phyloP scores from a whole-genome alignment of 2,329 filamentous ascomycete species.

The Setomelanomma holmii region DNA sequence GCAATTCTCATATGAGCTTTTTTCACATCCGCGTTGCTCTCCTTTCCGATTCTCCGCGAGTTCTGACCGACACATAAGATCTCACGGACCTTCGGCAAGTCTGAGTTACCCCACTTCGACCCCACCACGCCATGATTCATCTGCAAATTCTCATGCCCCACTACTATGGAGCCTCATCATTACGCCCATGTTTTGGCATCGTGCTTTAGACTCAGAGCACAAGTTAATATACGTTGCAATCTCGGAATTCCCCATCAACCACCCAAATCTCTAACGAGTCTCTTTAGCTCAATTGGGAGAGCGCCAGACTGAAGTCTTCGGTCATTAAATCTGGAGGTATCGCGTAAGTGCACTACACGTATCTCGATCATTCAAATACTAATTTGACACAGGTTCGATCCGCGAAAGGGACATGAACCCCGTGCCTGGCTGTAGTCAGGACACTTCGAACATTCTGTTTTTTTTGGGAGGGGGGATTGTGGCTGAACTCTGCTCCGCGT shows the following conservation, averaged over 20 bases:
- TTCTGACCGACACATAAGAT: neutral
- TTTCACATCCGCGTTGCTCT: too few relatives aligned
- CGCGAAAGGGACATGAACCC: constrained; percentile 9
- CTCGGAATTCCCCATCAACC: neutral
- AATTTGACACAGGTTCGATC: constrained; percentile 2
- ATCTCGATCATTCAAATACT: neutral
- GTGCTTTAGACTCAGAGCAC: neutral
- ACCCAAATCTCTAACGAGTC: constrained; percentile 2
- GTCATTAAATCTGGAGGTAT: constrained; percentile 14
- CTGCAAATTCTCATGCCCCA: neutral
- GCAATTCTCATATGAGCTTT: too few relatives aligned
- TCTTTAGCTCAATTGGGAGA: constrained; percentile 14
- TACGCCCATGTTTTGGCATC: too few relatives aligned
- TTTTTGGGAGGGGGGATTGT: neutral
- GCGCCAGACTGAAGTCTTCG: constrained; percentile 14
- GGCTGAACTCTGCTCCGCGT: neutral
- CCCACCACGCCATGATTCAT: constrained; percentile 3
- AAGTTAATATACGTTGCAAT: neutral
- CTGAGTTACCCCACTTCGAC: constrained; percentile 1
- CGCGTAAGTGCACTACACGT: neutral
- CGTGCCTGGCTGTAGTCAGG: constrained; percentile 6
- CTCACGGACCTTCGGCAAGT: neutral
- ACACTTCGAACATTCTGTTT: constrained; percentile 5
- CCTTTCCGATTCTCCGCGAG: too few relatives aligned
- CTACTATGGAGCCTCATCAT: too few relatives aligned